Conservation (phyloP, 73 alveolate species). For the Stentor roeselii region DNA sequence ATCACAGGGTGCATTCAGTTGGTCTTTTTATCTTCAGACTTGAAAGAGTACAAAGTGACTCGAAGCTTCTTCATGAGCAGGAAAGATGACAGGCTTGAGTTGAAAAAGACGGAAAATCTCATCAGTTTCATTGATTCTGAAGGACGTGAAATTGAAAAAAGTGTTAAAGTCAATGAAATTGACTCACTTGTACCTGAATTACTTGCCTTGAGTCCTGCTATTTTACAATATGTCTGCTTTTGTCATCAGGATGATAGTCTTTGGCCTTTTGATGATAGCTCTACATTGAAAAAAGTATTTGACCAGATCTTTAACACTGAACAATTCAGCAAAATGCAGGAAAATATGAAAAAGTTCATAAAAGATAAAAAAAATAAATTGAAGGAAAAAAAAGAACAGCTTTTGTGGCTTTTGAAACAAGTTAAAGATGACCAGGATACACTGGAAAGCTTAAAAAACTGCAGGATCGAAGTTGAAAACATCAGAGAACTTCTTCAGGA, state of each 20-base stretch:
- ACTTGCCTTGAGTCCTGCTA: constrained; percentile 87
- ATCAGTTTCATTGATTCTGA: constrained; percentile 66
- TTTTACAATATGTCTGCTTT: constrained; percentile 90
- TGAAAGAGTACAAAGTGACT: constrained; percentile 74
- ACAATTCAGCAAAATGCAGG: constrained; percentile 80
- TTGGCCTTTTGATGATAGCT: constrained; percentile 96
- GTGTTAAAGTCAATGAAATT: constrained; percentile 80
- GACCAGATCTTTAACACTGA: constrained; percentile 97
- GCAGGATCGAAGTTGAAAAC: not conserved
- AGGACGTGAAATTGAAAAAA: constrained; percentile 78
- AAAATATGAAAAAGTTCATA: constrained; percentile 60
- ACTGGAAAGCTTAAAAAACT: constrained; percentile 11
- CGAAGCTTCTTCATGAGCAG: constrained; percentile 60
- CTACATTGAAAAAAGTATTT: constrained; percentile 89
- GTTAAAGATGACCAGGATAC: constrained; percentile 46
- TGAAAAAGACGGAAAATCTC: constrained; percentile 82
- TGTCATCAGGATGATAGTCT: constrained; percentile 96
- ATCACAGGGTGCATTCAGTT: constrained; percentile 76
- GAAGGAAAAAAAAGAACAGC: constrained; percentile 62
- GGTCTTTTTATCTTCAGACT: constrained; percentile 63
- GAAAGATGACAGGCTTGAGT: constrained; percentile 64
- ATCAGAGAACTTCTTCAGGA: not conserved
- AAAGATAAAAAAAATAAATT: constrained; percentile 71
- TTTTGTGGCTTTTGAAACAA: constrained; percentile 73
- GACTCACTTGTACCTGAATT: constrained; percentile 86